Conservation (phyloP, 1,284 basidiomycete species). For the Cryptococcus floricola region DNA sequence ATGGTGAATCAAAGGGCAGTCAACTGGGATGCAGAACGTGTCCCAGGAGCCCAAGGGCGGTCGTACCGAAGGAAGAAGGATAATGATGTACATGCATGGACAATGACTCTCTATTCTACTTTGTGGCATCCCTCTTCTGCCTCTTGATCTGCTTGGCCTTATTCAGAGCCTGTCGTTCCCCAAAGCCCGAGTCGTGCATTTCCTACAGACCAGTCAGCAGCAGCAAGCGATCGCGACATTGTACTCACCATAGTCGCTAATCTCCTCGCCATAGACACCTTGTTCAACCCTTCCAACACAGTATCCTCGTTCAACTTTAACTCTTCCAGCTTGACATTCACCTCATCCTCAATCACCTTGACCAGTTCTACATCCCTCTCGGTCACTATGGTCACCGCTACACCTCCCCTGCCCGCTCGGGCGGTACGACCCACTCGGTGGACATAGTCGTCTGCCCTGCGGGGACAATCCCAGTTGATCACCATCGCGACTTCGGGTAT, state of each 20-base stretch:
- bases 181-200: slow-evolving; percentile 86
- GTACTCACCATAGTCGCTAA: slow-evolving; percentile 84
- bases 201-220: slow-evolving; percentile 55
- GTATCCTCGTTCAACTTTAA: slow-evolving; percentile 72
- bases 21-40: background rate
- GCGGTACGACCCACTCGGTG: slow-evolving; percentile 76
- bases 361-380: slow-evolving; percentile 87
- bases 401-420: slow-evolving; percentile 82
- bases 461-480: slow-evolving; percentile 91
- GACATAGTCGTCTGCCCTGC: slow-evolving; percentile 57
- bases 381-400: slow-evolving; percentile 90
- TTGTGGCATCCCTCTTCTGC: slow-evolving; percentile 36
- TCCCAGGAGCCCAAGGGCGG: too few relatives aligned
- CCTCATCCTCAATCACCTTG: slow-evolving; percentile 76
- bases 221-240: background rate
- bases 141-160: slow-evolving; percentile 49
- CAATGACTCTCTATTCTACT: too few relatives aligned
- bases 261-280: slow-evolving; percentile 85
- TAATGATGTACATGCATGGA: too few relatives aligned
- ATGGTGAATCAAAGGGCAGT: background rate
- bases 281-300: slow-evolving; percentile 82
- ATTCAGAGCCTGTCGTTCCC: slow-evolving; percentile 64
- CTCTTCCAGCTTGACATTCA: slow-evolving; percentile 68
- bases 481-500: slow-evolving; percentile 94
- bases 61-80: too few relatives aligned